Evolutionary conservation across 1,139 yeast genomes (phyloP).

Genomic region (Geotrichum australiense): DNA sequence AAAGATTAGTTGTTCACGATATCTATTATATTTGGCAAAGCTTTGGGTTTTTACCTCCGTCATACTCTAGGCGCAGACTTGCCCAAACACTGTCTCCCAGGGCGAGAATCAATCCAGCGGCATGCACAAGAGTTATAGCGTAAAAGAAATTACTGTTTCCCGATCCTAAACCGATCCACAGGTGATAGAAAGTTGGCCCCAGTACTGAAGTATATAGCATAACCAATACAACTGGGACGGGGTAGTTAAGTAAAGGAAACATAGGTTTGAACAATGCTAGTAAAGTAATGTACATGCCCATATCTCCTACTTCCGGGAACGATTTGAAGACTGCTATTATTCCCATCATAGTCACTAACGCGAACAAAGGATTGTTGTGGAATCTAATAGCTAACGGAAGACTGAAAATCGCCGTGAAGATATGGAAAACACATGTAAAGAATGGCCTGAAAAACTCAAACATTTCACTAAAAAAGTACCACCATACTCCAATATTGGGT

Average conservation of each 20-base stretch:
- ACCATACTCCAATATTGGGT: conserved; percentile 93
- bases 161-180: conserved; percentile 92
- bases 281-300: conserved; percentile 60
- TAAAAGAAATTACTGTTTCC: conserved; percentile 96
- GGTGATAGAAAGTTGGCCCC: conserved; percentile 84
- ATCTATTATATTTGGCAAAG: conserved; percentile 13
- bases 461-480: conserved; percentile 96
- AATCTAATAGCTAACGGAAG: conserved; percentile 72
- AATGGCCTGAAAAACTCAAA: conserved; percentile 83
- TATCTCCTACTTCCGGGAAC: conserved; percentile 83
- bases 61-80: conserved; percentile 63
- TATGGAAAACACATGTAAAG: conserved; percentile 75
- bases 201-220: conserved; percentile 49
- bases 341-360: conserved; percentile 54
- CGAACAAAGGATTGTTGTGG: conserved; percentile 49
- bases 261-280: conserved; percentile 50
- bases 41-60: conserved; percentile 35
- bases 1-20: neutral
- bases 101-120: conserved; percentile 61
- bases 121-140: conserved; percentile 82
- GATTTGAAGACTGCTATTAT: conserved; percentile 71
- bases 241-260: conserved; percentile 38
- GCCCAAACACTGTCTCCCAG: conserved; percentile 82
- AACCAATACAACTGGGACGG: conserved; percentile 39
- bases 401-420: conserved; percentile 61